These are phyloP conservation scores for Fusarium pseudoanthophilum DNA, from an alignment of 2,329 filamentous ascomycete species.

Conservation along the genomic window DNA sequence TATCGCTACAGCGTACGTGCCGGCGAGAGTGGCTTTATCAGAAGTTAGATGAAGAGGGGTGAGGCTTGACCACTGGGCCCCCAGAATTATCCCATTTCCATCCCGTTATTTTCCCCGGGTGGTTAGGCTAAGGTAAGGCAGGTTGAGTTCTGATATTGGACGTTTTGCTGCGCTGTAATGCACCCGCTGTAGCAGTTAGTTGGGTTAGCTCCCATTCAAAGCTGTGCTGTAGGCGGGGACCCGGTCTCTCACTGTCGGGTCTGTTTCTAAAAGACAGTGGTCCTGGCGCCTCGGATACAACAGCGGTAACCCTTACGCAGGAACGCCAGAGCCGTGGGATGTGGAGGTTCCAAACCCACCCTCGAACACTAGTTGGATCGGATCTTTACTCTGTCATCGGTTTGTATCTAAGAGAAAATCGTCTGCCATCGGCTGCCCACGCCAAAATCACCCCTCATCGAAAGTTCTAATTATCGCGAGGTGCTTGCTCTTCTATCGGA, in stretches of 20 bases:
- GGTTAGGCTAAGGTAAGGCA: background rate
- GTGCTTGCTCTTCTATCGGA: conserved; percentile 15
- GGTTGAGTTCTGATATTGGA: background rate
- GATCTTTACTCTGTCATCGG: conserved; percentile 44
- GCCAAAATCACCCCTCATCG: conserved; percentile 36
- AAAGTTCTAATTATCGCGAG: conserved; percentile 25
- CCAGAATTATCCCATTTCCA: conserved; percentile 20
- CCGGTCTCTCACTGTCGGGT: background rate
- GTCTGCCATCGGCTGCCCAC: conserved; percentile 36
- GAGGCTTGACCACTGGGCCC: conserved; percentile 16
- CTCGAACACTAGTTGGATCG: conserved; percentile 42
- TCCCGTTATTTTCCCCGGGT: conserved; percentile 19
- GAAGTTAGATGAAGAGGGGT: conserved; percentile 13
- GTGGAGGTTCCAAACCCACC: conserved; percentile 41
- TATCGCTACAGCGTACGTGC: background rate
- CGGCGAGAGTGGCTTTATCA: conserved; percentile 23
- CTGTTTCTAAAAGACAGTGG: conserved; percentile 18
- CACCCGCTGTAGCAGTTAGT: background rate
- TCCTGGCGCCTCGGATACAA: conserved; percentile 33
- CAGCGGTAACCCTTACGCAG: conserved; percentile 47
- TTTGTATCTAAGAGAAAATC: conserved; percentile 19
- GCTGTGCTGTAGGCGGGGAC: background rate
- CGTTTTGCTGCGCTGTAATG: background rate
- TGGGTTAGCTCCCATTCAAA: background rate
- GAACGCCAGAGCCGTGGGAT: conserved; percentile 43